These are phyloP conservation scores for Pecoramyces ruminantium DNA, from an alignment of 192 early-diverging fungal species.

Conservation along the genomic window DNA sequence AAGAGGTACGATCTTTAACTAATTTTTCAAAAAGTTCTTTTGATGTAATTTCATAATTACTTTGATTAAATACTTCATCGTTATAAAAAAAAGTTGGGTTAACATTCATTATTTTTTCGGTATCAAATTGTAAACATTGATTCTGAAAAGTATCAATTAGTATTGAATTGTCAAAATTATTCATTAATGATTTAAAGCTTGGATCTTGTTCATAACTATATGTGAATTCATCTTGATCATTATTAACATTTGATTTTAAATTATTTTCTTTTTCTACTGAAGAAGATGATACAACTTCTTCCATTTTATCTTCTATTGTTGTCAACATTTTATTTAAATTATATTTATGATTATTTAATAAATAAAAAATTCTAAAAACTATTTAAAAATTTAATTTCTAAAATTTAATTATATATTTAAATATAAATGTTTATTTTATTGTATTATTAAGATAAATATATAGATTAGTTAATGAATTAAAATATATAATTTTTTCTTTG, in stretches of 20 bases:
- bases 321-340: not conserved
- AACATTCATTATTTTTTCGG: not conserved
- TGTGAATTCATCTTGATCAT: not conserved
- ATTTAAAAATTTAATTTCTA: too few relatives aligned
- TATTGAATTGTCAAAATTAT: not conserved
- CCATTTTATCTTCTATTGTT: not conserved
- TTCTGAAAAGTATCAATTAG: not conserved
- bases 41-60: not conserved
- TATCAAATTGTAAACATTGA: not conserved
- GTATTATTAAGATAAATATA: too few relatives aligned
- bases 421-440: too few relatives aligned
- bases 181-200: not conserved
- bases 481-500: too few relatives aligned
- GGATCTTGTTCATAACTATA: not conserved
- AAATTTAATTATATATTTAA: too few relatives aligned
- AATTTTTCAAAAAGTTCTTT: not conserved
- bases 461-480: too few relatives aligned
- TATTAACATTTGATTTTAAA: not conserved
- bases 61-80: not conserved
- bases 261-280: not conserved
- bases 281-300: not conserved
- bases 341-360: too few relatives aligned
- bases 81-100: not conserved
- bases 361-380: too few relatives aligned
- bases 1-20: not conserved